phyloP scores from a whole-genome alignment of 1,139 yeast genomes.

The Sugiyamaella japonica region DNA sequence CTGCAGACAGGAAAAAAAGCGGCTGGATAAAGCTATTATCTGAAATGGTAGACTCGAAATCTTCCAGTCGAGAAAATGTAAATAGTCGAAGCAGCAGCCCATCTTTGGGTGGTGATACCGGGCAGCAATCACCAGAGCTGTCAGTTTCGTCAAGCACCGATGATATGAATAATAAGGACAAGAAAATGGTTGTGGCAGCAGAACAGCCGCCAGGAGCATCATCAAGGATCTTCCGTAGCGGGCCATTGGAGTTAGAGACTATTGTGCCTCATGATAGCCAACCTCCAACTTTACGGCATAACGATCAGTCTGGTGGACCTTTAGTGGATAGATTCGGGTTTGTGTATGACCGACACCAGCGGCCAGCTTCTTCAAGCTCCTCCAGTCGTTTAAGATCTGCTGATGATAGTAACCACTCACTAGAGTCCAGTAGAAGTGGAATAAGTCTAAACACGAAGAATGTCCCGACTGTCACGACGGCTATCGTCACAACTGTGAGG shows the following conservation, averaged over 20 bases:
- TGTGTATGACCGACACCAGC: conserved; percentile 35
- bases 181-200: neutral
- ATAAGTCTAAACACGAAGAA: conserved; percentile 12
- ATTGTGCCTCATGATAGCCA: conserved; percentile 41
- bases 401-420: conserved; percentile 1
- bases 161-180: neutral
- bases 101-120: neutral
- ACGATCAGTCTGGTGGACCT: conserved; percentile 26
- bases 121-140: neutral
- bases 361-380: conserved; percentile 2
- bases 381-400: neutral
- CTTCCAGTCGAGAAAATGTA: neutral
- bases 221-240: conserved; percentile 26
- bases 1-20: neutral
- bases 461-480: conserved; percentile 8
- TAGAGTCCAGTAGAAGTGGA: conserved; percentile 22
- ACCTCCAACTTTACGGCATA: conserved; percentile 42
- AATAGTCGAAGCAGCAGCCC: neutral
- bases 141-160: neutral
- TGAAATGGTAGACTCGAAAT: conserved; percentile 2
- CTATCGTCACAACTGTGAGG: conserved; percentile 6
- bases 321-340: conserved; percentile 55
- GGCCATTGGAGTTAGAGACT: conserved; percentile 52
- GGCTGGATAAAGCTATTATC: conserved; percentile 10
- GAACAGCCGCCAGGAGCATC: conserved; percentile 5